These are phyloP conservation scores for Haplographium delicatum DNA, from an alignment of 495 filamentous ascomycete species.

Conservation along the genomic window DNA sequence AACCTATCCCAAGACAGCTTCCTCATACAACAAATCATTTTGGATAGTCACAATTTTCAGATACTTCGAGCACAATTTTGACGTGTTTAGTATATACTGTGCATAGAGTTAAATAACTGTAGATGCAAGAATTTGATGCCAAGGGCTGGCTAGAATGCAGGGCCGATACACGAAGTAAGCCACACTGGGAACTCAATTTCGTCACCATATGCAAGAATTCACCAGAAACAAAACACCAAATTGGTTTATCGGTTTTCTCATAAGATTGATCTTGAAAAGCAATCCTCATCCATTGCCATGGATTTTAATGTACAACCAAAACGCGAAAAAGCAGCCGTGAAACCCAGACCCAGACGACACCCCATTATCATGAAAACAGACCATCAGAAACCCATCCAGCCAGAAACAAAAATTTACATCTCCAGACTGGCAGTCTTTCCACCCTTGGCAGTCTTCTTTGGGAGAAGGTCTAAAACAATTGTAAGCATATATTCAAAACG, in stretches of 20 bases:
- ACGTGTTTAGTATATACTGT: no score
- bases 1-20: no score
- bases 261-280: slow-evolving; percentile 26
- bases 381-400: slow-evolving; percentile 48
- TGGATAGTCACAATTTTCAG: no score
- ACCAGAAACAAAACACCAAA: not conserved
- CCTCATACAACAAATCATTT: no score
- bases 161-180: no score
- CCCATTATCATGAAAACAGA: slow-evolving; percentile 65
- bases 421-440: slow-evolving; percentile 89
- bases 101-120: no score
- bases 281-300: slow-evolving; percentile 63
- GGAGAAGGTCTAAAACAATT: slow-evolving; percentile 68
- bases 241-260: slow-evolving; percentile 22
- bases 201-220: no score
- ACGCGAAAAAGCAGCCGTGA: slow-evolving; percentile 71
- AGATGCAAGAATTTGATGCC: no score
- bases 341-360: slow-evolving; percentile 82
- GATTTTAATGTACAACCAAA: slow-evolving; percentile 92
- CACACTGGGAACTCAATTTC: no score
- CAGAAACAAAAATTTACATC: slow-evolving; percentile 56
- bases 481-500: slow-evolving; percentile 17
- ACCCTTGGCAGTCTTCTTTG: slow-evolving; percentile 95
- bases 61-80: no score
- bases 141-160: no score